Conservation (phyloP, 768 basidiomycete genomes). For the Podaxis mareebaensis region DNA sequence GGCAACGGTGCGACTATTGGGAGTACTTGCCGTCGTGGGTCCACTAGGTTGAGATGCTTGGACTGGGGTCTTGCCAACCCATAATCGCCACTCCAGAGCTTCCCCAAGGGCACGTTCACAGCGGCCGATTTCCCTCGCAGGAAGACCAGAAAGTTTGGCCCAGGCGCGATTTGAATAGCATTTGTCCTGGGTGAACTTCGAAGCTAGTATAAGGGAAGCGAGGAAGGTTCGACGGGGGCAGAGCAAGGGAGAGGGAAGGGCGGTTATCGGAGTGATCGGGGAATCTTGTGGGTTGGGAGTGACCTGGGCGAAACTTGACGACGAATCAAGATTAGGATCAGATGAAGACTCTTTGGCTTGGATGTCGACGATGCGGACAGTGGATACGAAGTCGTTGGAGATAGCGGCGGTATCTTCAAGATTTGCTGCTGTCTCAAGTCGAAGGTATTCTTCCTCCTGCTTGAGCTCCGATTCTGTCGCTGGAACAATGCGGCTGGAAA, state of each 20-base stretch:
- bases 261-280: slow-evolving; percentile 23
- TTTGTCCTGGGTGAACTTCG: slow-evolving; percentile 92
- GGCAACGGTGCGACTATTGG: slow-evolving; percentile 38
- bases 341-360: not conserved
- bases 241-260: slow-evolving; percentile 77
- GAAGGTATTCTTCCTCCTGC: slow-evolving; percentile 36
- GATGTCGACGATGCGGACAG: slow-evolving; percentile 41
- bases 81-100: slow-evolving; percentile 88
- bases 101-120: slow-evolving; percentile 89
- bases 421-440: slow-evolving; percentile 19
- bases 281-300: slow-evolving; percentile 8
- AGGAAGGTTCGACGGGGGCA: slow-evolving; percentile 90
- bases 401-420: slow-evolving; percentile 11
- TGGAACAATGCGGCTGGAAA: slow-evolving; percentile 41
- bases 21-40: slow-evolving; percentile 18
- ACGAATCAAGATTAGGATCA: not conserved
- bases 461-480: slow-evolving; percentile 45
- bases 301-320: not conserved
- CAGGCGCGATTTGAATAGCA: slow-evolving; percentile 94
- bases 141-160: slow-evolving; percentile 91
- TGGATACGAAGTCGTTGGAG: slow-evolving; percentile 37
- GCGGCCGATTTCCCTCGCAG: slow-evolving; percentile 80
- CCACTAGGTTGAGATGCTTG: slow-evolving; percentile 23
- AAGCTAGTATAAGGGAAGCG: slow-evolving; percentile 84
- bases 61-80: slow-evolving; percentile 74